Base-by-base conservation (phyloP, 2,329 filamentous ascomycete genomes). In the Trichoderma oligosporum region DNA sequence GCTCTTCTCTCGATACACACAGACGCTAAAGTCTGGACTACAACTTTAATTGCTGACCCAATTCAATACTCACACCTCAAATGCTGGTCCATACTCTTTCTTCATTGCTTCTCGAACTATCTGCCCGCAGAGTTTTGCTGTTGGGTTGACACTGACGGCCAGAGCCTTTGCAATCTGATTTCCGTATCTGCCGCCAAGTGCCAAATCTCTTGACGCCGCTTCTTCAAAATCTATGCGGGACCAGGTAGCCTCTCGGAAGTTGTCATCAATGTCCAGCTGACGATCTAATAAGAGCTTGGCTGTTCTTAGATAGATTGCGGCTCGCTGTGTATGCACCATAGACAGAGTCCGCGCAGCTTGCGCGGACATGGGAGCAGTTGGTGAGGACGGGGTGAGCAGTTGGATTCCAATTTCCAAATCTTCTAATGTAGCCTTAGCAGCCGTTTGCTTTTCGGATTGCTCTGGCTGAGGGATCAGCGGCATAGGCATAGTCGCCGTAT, bases 251-350 rank as follows among this genome's bases (percentile, higher is more conserved):
- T 85, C 81, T 36, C 67, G 69, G 38, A 80, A 73, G 5, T 52
- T 58, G 9, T 63, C 68, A 7, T 71, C 71, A 4, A 81, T 65
- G 25, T 74, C 71, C 24, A 79, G 57, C 24, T 66, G 66, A n/a
- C 70, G 70, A 44, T 66, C 60, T 6, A 64, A 53, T 36, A 76
- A 61, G 49, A 81, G 65, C 64, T 83, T 86, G 57, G 81, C 76
- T 1, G 83, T 84, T 61, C 76, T 76, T 61, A 84, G 79, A 63
- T 85, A 86, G 33, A 88, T 72, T 31, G 83, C 83, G 3, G 82
- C 88, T 47, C 87, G 80, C 68, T 92, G 88, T 0, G 87, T 91
- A 64, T 89, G 82, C 4, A 87, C 84, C 62, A 85, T 82, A 1
- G 85, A 83, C 7, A 93, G 73, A 0, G 87, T 85, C 57, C 81